phyloP scores from a whole-genome alignment of 2,329 filamentous ascomycete species.

The Chlorencoelia australis region DNA sequence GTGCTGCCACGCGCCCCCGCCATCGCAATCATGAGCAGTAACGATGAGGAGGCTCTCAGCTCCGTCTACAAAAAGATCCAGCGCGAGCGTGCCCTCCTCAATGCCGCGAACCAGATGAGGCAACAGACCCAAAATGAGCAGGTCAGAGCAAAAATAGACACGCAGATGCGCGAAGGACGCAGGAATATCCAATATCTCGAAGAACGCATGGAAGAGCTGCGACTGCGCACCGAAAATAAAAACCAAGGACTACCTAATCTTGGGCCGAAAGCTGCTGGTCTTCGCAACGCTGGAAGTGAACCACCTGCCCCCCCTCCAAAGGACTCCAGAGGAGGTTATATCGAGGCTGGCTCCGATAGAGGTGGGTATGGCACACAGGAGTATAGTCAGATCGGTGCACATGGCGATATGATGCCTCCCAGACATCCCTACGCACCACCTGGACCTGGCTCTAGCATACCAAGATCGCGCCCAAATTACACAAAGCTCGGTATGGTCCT shows the following conservation, averaged over 20 bases:
- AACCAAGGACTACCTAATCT: conserved; percentile 36
- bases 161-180: conserved; percentile 86
- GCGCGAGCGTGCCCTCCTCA: conserved; percentile 90
- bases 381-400: conserved; percentile 50
- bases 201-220: conserved; percentile 78
- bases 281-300: conserved; percentile 36
- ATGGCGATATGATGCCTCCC: conserved; percentile 68
- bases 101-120: conserved; percentile 88
- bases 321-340: conserved; percentile 45
- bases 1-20: conserved; percentile 17
- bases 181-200: conserved; percentile 95
- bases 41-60: conserved; percentile 55
- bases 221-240: conserved; percentile 65
- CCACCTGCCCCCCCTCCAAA: conserved; percentile 67
- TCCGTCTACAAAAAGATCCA: conserved; percentile 96
- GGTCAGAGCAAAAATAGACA: conserved; percentile 83
- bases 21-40: conserved; percentile 40
- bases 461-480: conserved; percentile 78
- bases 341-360: conserved; percentile 38
- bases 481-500: conserved; percentile 78
- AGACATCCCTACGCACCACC: conserved; percentile 69
- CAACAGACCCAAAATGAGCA: conserved; percentile 89
- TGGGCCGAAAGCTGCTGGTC: conserved; percentile 33
- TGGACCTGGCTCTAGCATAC: conserved; percentile 54
- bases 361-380: conserved; percentile 53